Evolutionary conservation across 345 rosid species (phyloP), one percentile per base, ranked within the genome.

Genomic region (Capsella bursapastoris): DNA sequence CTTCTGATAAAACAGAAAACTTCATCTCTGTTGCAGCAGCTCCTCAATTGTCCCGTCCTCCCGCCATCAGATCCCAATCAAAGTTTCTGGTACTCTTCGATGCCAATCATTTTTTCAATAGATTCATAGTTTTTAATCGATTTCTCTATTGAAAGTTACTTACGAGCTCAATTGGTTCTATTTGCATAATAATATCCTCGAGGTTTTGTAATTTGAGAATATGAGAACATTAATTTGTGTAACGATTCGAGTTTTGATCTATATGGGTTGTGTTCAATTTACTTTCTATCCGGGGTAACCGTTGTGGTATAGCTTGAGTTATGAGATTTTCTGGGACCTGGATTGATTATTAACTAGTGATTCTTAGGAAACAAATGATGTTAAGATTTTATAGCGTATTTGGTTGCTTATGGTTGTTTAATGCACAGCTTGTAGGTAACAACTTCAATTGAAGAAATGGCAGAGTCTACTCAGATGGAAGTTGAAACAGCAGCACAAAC

Each of bases 381-480:
- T 63, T 8, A 2, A 28, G 53, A 8, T 15, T n/a, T 4, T 14
- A 44, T 13, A 44, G 4, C 31, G 35, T 47, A 25, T 47, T 44
- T 31, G 3, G 48, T 37, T 66, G 50, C 4, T 51, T 40, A 68
- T 41, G 41, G 7, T 11, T 32, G 38, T 37, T 22, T 25, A 25
- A 9, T 57, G 0, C 28, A 37, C 25, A 22, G 16, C 16, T 25
- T 35, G 45, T 64, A 72, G 63, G 55, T 63, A 3, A 47, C 25
- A 32, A 49, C 43, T 15, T 56, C 9, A 2, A 7, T 28, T 18
- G 38, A 51, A 41, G 72, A 16, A 16, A 74, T 74, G 78, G 73
- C 73, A 18, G 78, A 74, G 27, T 4, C 73, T 16, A 59, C 75
- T 16, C 57, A 80, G 64, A 92, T 88, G 93, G 95, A 85, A 45